Conservation (phyloP, 1,284 basidiomycete species). For the Cerioporus squamosus region DNA sequence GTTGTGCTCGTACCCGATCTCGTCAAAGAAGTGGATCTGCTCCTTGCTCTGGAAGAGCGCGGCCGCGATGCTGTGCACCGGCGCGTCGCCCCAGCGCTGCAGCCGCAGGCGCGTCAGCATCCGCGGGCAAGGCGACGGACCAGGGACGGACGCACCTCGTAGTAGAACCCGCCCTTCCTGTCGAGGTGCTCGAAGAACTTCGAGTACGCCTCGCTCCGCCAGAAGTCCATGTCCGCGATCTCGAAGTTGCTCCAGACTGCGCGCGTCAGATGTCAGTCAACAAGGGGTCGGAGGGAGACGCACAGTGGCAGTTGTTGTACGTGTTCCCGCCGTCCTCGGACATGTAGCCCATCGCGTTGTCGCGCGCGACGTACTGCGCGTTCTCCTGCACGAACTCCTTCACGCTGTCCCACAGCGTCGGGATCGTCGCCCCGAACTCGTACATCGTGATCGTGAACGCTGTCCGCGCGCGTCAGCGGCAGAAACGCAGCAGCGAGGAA, state of each 20-base stretch:
- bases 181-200: slow-evolving; percentile 80
- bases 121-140: background rate
- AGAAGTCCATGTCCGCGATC: slow-evolving; percentile 71
- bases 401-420: slow-evolving; percentile 75
- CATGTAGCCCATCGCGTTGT: slow-evolving; percentile 75
- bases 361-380: slow-evolving; percentile 64
- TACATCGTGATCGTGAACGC: slow-evolving; percentile 79
- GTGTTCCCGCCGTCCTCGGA: slow-evolving; percentile 64
- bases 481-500: no score
- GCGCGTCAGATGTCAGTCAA: background rate
- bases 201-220: slow-evolving; percentile 65
- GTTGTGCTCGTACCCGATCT: slow-evolving; percentile 64
- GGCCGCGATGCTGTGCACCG: slow-evolving; percentile 77
- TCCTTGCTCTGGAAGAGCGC: slow-evolving; percentile 63
- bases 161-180: slow-evolving; percentile 75
- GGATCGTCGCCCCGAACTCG: slow-evolving; percentile 77
- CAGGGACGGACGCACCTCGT: slow-evolving; percentile 58
- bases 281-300: slow-evolving; percentile 16
- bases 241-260: slow-evolving; percentile 81
- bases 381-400: slow-evolving; percentile 67
- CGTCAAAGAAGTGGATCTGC: slow-evolving; percentile 72
- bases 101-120: background rate
- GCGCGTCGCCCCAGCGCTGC: slow-evolving; percentile 80
- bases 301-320: slow-evolving; percentile 81
- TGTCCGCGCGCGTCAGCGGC: slow-evolving; percentile 16